Evolutionary conservation across 176 grass and related monocot genomes (phyloP), one percentile per base, ranked within the genome.

Genomic region (Juncus inflexus): DNA sequence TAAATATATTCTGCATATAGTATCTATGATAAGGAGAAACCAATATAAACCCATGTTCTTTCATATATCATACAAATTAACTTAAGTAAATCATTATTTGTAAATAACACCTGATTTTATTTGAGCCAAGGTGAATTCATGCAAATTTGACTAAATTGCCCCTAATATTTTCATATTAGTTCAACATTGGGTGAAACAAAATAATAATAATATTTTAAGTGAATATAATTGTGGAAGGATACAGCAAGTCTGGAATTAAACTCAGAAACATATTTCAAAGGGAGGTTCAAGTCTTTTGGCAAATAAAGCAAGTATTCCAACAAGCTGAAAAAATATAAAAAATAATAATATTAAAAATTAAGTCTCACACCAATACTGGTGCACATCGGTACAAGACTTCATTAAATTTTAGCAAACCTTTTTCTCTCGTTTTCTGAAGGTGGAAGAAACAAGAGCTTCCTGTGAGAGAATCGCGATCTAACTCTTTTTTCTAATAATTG

Each of bases 401-500:
- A 52, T 12, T 72, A 66, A 67, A 69, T 7, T 11, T 51, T 43
- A 81, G 43, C 50, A 45, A 8, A 89, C 92, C 81, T 86, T 58
- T 76, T 63, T 75, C 79, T 62, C 52, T 81, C 63, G 64, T 85
- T 87, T 61, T 66, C 40, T 77, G 87, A 81, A 79, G 92, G 78
- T 70, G 84, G 87, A 81, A 84, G 58, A 76, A 96, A 96, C 54
- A 96, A 73, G 73, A 96, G 87, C 56, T 84, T 91, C 69, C 79
- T 87, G 15, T 87, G 84, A 71, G 87, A 91, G 70, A 96, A 91
- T 40, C 92, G 79, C 37, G 92, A 96, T 47, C 92, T 80, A 78
- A 91, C 87, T 74, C 92, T 88, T 96, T 96, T 96, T 15, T 96
- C 92, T 74, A 96, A 80, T 55, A 87, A 74, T 60, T 96, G 87